Evolutionary conservation across 257 asterid species (phyloP).

Genomic region (Rauvolfia tetraphylla): DNA sequence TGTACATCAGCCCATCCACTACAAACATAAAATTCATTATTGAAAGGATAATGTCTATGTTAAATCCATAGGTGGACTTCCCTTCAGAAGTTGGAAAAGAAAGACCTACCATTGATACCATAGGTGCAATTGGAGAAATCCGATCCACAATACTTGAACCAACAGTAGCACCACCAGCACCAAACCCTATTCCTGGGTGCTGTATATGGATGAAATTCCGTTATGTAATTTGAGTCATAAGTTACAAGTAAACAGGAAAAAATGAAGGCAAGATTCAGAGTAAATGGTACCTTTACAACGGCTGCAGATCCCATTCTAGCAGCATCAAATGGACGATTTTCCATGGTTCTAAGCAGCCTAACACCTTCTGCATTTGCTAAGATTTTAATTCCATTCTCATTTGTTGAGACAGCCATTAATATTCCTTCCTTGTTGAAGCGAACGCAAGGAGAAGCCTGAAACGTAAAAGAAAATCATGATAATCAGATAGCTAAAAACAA

Average conservation of each 20-base stretch:
- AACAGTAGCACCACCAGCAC: constrained; percentile 35
- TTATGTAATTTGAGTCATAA: constrained; percentile 11
- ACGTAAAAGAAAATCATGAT: constrained; percentile 7
- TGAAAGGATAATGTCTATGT: not conserved
- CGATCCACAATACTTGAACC: constrained; percentile 49
- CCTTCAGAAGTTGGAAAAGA: not conserved
- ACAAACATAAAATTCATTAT: not conserved
- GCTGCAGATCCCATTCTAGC: constrained; percentile 42
- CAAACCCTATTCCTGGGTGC: constrained; percentile 46
- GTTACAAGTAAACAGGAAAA: not conserved
- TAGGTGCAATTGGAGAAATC: constrained; percentile 38
- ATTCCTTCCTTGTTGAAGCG: constrained; percentile 61
- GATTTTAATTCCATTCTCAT: constrained; percentile 58
- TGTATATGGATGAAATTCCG: constrained; percentile 22
- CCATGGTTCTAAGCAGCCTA: constrained; percentile 45
- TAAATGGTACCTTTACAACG: constrained; percentile 37
- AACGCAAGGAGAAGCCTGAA: constrained; percentile 60
- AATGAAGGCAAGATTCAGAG: not conserved
- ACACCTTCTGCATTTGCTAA: constrained; percentile 57
- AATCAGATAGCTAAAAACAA: constrained; percentile 4
- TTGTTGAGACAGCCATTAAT: constrained; percentile 60
- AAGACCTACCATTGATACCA: constrained; percentile 44
- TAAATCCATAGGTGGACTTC: not conserved
- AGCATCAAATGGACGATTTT: constrained; percentile 50
- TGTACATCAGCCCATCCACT: not conserved